Conservation (phyloP, 441 rosid genomes). For the Erodium texanum region DNA sequence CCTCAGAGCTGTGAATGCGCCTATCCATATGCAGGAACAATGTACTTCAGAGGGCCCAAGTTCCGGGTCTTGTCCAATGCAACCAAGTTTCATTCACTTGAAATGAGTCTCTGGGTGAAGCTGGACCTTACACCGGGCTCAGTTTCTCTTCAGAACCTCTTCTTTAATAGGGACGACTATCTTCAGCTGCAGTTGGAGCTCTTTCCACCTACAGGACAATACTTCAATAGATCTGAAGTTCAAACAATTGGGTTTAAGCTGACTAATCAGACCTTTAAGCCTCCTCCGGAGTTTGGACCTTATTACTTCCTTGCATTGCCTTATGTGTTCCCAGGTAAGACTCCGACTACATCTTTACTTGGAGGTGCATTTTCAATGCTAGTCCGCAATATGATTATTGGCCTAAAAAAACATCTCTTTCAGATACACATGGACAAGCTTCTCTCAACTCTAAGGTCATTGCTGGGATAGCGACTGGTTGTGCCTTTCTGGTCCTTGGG, state of each 20-base stretch:
- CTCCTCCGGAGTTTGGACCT: constrained; percentile 83
- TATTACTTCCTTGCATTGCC: constrained; percentile 81
- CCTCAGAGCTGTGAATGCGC: constrained; percentile 97
- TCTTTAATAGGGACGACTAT: constrained; percentile 80
- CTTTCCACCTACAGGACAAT: constrained; percentile 53
- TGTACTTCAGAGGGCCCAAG: constrained; percentile 72
- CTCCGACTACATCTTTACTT: not conserved
- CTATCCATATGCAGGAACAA: constrained; percentile 78
- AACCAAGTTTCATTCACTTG: constrained; percentile 58
- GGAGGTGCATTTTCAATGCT: not conserved
- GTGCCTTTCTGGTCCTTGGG: constrained; percentile 45
- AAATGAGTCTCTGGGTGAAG: constrained; percentile 76
- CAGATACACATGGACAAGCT: constrained; percentile 36
- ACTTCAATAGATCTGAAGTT: constrained; percentile 55
- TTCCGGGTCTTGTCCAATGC: constrained; percentile 68
- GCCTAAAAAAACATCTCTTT: constrained; percentile 15
- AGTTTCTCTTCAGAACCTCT: constrained; percentile 67
- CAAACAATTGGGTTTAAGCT: constrained; percentile 65
- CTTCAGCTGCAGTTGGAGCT: constrained; percentile 76
- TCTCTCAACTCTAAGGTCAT: constrained; percentile 39
- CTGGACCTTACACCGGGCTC: constrained; percentile 79
- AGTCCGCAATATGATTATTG: constrained; percentile 2
- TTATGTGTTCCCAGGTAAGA: constrained; percentile 72
- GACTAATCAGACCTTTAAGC: constrained; percentile 90
- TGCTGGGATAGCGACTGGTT: constrained; percentile 44